These are phyloP conservation scores for Citropsis articulata DNA, from an alignment of 345 rosid species.

Conservation along the genomic window DNA sequence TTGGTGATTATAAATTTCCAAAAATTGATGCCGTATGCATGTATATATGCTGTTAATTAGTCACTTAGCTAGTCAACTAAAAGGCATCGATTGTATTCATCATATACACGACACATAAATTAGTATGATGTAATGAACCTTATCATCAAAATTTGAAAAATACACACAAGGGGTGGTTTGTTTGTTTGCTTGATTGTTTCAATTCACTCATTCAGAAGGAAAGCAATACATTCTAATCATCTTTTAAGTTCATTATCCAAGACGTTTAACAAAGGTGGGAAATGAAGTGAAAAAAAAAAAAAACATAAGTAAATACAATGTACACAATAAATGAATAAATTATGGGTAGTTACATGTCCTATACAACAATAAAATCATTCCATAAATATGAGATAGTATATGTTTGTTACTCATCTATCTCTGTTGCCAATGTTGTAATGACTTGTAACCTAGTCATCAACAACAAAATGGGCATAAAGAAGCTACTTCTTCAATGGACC, in stretches of 20 bases:
- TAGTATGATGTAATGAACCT: slow-evolving; percentile 25
- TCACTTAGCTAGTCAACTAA: slow-evolving; percentile 14
- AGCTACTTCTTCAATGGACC: background rate
- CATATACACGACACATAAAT: slow-evolving; percentile 11
- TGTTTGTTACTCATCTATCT: background rate
- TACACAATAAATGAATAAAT: background rate
- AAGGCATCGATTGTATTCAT: slow-evolving; percentile 11
- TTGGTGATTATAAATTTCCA: background rate
- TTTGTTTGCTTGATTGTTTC: background rate
- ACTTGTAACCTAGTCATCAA: background rate
- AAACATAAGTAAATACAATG: background rate
- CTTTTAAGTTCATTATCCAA: background rate
- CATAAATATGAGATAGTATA: background rate
- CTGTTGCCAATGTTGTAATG: background rate
- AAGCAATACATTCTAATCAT: slow-evolving; percentile 14
- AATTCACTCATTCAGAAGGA: background rate
- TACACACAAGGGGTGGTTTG: background rate
- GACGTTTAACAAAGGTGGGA: background rate
- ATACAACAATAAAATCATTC: background rate
- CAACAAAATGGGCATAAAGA: background rate
- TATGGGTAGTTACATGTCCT: background rate
- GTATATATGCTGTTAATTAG: background rate
- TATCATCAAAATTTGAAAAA: background rate
- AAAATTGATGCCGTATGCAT: background rate
- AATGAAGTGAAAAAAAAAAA: background rate